Evolutionary conservation across 495 filamentous ascomycete genomes (phyloP).

Genomic region (Aspergillus cristatus): DNA sequence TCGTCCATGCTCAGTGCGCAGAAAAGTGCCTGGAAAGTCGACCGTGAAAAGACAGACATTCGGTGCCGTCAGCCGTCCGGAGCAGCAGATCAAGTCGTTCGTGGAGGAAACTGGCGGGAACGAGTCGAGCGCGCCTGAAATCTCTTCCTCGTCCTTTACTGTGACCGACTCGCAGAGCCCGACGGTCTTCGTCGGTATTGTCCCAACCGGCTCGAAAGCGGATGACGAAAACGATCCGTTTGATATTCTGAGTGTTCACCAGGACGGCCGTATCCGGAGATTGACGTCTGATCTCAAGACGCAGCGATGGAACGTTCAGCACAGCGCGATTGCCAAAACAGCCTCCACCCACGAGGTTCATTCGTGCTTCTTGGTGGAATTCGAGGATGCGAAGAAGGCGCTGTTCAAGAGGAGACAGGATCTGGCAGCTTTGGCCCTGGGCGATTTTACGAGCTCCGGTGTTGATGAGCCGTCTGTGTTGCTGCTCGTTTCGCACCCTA

Average conservation of each 20-base stretch:
- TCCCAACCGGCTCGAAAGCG: constrained; percentile 10
- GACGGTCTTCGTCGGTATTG: constrained; percentile 32
- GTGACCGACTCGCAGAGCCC: constrained; percentile 36
- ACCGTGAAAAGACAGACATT: constrained; percentile 67
- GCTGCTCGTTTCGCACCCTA: constrained; percentile 32
- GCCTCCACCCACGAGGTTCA: constrained; percentile 24
- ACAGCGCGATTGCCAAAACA: constrained; percentile 28
- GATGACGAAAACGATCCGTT: constrained; percentile 20
- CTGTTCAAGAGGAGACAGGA: constrained; percentile 37
- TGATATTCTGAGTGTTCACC: constrained; percentile 39
- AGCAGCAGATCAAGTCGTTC: constrained; percentile 44
- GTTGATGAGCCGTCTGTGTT: constrained; percentile 29
- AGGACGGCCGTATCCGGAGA: constrained; percentile 33
- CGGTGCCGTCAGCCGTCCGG: constrained; percentile 32
- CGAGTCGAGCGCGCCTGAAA: constrained; percentile 25
- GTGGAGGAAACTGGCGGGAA: constrained; percentile 36
- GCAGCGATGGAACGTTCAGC: constrained; percentile 33
- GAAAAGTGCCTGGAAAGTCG: constrained; percentile 40
- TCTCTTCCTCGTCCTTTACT: constrained; percentile 31
- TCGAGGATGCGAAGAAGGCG: constrained; percentile 36
- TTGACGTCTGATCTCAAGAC: constrained; percentile 32
- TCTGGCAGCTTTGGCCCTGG: constrained; percentile 29
- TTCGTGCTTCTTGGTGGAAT: constrained; percentile 34
- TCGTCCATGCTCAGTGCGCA: constrained; percentile 64
- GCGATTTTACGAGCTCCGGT: constrained; percentile 17